Evolutionary conservation across 208 protist species (phyloP), one percentile per base, ranked within the genome.

Genomic region (Kentomonas sorsogonicus): DNA sequence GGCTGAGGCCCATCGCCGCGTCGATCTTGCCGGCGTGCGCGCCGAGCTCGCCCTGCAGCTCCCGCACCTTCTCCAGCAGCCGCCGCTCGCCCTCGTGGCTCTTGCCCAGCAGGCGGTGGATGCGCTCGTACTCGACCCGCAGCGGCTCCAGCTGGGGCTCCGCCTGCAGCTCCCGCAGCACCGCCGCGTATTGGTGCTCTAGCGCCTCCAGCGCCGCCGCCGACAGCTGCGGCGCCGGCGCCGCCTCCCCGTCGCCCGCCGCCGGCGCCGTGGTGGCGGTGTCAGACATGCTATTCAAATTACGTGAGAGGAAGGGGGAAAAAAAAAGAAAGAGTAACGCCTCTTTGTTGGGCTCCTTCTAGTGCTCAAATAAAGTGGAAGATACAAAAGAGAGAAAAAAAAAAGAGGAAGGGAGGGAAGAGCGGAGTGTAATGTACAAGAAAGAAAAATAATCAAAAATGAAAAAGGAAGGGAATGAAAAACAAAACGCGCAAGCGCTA

Each of bases 11-110:
- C 45, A 99, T 76, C 6, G 97, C 97, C 13, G 91, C 92, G 41
- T 98, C 83, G n/a, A 99, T 95, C 67, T 99, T 98, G 25, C 81
- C 66, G 9, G 94, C 79, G 53, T 99, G 98, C 0, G 78, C 79
- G 11, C 95, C 72, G 23, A 99, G 95, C 69, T 99, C 95, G 2
- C 87, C 59, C 50, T 96, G 95, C 10, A 99, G 74, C 65, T 98
- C 96, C 4, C 79, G 76, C 43, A 87, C 94, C 67, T 98, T 97
- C 47, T 89, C 72, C 15, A 98, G 85, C 30, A 99, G 70, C 18
- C 93, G 70, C 77, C 98, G 98, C 69, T 99, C 97, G 43, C 89
- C 97, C 46, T 99, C 97, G 60, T 99, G 94, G 31, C 95, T 98
- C 66, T 98, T 98, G 36, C 93, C 81, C 25, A 99, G 77, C 1